phyloP scores from a whole-genome alignment of 768 basidiomycete species.

The Boletus edulis region DNA sequence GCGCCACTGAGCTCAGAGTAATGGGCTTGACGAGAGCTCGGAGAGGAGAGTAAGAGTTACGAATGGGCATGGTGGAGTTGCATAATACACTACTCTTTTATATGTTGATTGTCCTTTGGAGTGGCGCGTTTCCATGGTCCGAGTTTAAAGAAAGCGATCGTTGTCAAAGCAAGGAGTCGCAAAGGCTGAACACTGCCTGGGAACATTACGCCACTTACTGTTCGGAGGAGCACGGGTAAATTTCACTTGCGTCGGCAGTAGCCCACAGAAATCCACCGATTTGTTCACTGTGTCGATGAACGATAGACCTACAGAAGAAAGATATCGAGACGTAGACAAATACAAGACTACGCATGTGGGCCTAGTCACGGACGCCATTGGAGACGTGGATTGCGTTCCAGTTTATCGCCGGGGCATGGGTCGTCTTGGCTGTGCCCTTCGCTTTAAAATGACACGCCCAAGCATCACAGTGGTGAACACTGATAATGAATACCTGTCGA shows the following conservation, averaged over 20 bases:
- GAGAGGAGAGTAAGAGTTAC: background rate
- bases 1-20: background rate
- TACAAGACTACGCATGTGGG: slow-evolving; percentile 5
- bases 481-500: slow-evolving; percentile 81
- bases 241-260: slow-evolving; percentile 6
- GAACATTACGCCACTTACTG: slow-evolving; percentile 12
- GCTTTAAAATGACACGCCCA: slow-evolving; percentile 57
- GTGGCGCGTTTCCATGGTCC: slow-evolving; percentile 8
- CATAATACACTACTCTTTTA: slow-evolving; percentile 4
- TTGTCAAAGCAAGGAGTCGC: slow-evolving; percentile 6
- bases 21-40: background rate
- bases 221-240: background rate
- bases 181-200: slow-evolving; percentile 6
- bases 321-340: background rate
- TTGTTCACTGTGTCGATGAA: background rate
- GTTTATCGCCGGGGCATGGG: slow-evolving; percentile 52
- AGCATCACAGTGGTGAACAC: slow-evolving; percentile 86
- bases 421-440: slow-evolving; percentile 45
- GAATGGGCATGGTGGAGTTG: slow-evolving; percentile 3
- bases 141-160: slow-evolving; percentile 3
- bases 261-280: background rate
- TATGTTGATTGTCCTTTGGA: background rate
- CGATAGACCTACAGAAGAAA: background rate
- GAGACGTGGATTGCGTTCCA: background rate
- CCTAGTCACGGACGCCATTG: background rate